phyloP scores from a whole-genome alignment of 352 stramenopile species.

The Pythium rhizo-oryzae region DNA sequence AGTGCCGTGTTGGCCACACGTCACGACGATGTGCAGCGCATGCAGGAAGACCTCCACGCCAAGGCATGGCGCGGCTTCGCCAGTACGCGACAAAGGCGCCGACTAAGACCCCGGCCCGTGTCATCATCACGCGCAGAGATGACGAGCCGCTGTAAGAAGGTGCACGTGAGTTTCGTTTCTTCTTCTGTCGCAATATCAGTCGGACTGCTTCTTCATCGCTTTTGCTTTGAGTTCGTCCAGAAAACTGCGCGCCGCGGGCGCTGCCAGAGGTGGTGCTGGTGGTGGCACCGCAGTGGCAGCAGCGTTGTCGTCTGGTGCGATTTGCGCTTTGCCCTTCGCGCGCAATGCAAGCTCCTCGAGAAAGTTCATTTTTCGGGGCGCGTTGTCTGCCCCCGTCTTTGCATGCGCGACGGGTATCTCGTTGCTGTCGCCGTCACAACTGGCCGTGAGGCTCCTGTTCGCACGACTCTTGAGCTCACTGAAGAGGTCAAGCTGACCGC shows the following conservation, averaged over 20 bases:
- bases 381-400: not conserved
- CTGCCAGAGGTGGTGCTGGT: not conserved
- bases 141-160: not conserved
- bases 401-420: too few relatives aligned
- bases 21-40: conserved; percentile 48
- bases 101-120: too few relatives aligned
- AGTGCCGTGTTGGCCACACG: conserved; percentile 39
- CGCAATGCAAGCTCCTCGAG: conserved; percentile 22
- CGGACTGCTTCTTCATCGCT: not conserved
- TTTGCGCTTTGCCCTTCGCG: conserved; percentile 8
- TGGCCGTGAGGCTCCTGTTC: not conserved
- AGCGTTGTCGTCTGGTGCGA: not conserved
- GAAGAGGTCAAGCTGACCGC: conserved; percentile 14
- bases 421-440: not conserved
- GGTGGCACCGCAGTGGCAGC: not conserved
- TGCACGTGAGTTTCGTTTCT: not conserved
- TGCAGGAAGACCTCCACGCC: conserved; percentile 53
- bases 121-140: not conserved
- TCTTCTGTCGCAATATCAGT: not conserved
- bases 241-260: conserved; percentile 13
- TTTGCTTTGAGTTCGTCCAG: conserved; percentile 29
- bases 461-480: conserved; percentile 25
- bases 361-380: conserved; percentile 13
- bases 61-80: conserved; percentile 60
- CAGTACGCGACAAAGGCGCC: conserved; percentile 31